A percentile compares a stretch with the other conserved stretches of the same genome.
These are phyloP conservation scores for Vigna mungo DNA, from an alignment of 306 rosid species.

Conservation along the genomic window DNA sequence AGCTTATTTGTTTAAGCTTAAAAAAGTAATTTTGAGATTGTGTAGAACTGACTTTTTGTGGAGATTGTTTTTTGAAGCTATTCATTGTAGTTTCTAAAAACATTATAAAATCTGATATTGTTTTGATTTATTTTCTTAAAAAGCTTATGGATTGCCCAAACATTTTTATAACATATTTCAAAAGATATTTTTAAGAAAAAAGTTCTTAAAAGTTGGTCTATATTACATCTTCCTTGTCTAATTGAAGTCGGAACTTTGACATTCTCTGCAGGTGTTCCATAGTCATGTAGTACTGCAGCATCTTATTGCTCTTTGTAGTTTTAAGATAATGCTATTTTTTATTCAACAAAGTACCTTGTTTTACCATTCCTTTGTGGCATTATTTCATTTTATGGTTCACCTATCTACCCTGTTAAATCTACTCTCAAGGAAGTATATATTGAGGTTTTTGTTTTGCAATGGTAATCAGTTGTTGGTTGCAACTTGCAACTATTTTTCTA, in stretches of 20 bases:
- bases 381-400: constrained; percentile 8
- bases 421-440: neutral
- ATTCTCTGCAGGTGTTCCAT: constrained; percentile 7
- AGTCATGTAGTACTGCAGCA: constrained; percentile 24
- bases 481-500: no score
- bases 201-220: neutral
- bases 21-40: neutral
- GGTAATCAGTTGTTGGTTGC: neutral
- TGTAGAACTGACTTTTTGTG: neutral
- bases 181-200: neutral
- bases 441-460: neutral
- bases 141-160: neutral
- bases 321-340: constrained; percentile 26
- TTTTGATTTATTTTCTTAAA: neutral
- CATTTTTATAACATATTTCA: neutral
- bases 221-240: neutral
- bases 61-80: neutral
- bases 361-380: neutral
- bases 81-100: neutral
- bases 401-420: constrained; percentile 19
- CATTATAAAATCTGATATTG: neutral
- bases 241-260: constrained; percentile 7
- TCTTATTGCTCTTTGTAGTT: constrained; percentile 10
- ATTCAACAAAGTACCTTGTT: neutral
- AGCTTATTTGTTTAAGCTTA: neutral